Evolutionary conservation across 176 grass and related monocot species (phyloP).

Genomic region (Triticum dicoccoides): DNA sequence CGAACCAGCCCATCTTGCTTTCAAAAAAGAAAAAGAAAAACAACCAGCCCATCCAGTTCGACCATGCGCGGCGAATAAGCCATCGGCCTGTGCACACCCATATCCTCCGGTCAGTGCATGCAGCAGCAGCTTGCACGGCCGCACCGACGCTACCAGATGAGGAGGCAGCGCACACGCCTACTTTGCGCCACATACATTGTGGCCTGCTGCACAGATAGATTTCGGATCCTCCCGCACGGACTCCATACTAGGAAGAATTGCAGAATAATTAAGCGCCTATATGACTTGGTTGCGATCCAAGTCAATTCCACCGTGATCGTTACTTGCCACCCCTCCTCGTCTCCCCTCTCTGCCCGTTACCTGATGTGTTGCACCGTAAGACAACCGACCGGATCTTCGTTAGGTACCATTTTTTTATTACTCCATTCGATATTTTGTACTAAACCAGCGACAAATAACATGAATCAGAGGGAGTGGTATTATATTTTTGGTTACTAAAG

Average conservation of each 20-base stretch:
- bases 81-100: neutral
- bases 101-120: neutral
- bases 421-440: too few relatives aligned
- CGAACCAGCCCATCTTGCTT: neutral
- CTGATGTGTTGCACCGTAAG: too few relatives aligned
- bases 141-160: neutral
- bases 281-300: neutral
- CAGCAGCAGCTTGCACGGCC: neutral
- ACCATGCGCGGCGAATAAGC: neutral
- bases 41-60: neutral
- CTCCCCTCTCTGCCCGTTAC: too few relatives aligned
- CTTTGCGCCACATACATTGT: neutral
- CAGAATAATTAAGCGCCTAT: too few relatives aligned
- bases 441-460: too few relatives aligned
- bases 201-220: neutral
- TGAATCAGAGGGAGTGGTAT: too few relatives aligned
- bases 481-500: too few relatives aligned
- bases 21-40: too few relatives aligned
- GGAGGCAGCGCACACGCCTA: neutral
- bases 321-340: too few relatives aligned
- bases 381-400: too few relatives aligned
- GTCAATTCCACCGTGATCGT: neutral
- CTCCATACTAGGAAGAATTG: neutral
- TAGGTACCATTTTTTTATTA: too few relatives aligned
- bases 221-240: neutral